phyloP scores from a whole-genome alignment of 305 asterid species.

The Withania somnifera region DNA sequence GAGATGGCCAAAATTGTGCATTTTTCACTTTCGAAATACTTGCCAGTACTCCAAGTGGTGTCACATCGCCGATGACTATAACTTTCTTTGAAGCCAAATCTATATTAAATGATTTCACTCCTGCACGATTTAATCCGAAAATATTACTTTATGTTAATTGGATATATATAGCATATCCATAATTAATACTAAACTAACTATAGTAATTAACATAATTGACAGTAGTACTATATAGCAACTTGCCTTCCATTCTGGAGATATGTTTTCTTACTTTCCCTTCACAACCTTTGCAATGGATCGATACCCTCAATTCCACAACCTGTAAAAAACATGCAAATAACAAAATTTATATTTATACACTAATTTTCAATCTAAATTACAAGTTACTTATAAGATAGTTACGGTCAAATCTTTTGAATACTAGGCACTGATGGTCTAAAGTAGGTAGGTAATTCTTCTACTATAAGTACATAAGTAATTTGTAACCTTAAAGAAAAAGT shows the following conservation, averaged over 20 bases:
- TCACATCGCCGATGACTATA: slow-evolving; percentile 63
- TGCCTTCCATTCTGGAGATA: slow-evolving; percentile 85
- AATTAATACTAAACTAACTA: background rate
- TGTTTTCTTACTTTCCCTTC: slow-evolving; percentile 84
- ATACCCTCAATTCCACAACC: slow-evolving; percentile 83
- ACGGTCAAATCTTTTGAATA: too few species aligned
- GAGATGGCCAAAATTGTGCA: slow-evolving; percentile 75
- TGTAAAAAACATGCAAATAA: background rate
- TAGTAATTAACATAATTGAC: background rate
- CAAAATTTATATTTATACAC: background rate
- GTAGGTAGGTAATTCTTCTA: too few species aligned
- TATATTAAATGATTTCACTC: slow-evolving; percentile 70
- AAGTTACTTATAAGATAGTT: background rate
- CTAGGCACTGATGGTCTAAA: too few species aligned
- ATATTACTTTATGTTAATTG: background rate
- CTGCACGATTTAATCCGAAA: slow-evolving; percentile 17
- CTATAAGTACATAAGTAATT: too few species aligned
- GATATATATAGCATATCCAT: background rate
- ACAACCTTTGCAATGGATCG: slow-evolving; percentile 95
- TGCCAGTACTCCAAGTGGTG: slow-evolving; percentile 58
- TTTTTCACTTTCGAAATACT: slow-evolving; percentile 79
- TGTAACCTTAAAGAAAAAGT: too few species aligned
- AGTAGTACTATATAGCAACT: background rate
- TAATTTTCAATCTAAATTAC: background rate
- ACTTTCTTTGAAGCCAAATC: slow-evolving; percentile 73